Evolutionary conservation across 179 eudicot species (phyloP).

Genomic region (Heliamphora pulchella): DNA sequence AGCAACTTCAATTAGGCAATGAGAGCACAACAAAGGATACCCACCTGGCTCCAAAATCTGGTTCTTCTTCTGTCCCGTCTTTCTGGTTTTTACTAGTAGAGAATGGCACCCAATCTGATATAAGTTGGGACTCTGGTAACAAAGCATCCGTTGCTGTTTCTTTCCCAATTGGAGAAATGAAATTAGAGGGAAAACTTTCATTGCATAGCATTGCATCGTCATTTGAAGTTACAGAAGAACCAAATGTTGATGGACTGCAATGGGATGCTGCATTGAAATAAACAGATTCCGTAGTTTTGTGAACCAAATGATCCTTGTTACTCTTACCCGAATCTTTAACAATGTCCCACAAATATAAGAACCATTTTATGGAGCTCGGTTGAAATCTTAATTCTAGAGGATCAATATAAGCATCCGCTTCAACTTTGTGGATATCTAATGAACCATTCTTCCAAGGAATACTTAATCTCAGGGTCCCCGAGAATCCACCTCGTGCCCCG

Average conservation of each 20-base stretch:
- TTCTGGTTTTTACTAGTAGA: conserved; percentile 31
- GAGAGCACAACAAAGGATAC: conserved; percentile 9
- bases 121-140: conserved; percentile 60
- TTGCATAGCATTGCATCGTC: conserved; percentile 24
- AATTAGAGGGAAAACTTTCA: conserved; percentile 26
- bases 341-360: conserved; percentile 46
- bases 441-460: conserved; percentile 93
- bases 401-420: conserved; percentile 62
- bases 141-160: conserved; percentile 35
- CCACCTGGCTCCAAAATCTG: conserved; percentile 90
- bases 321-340: conserved; percentile 34
- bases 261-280: conserved; percentile 27
- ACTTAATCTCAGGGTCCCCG: conserved; percentile 61
- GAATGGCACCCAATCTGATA: conserved; percentile 81
- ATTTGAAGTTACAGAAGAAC: conserved; percentile 25
- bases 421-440: conserved; percentile 72
- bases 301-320: conserved; percentile 18
- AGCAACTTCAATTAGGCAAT: not conserved
- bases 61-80: conserved; percentile 42
- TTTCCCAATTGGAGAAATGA: conserved; percentile 25
- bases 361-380: conserved; percentile 59
- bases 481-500: conserved; percentile 67
- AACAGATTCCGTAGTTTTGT: conserved; percentile 24
- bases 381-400: conserved; percentile 55
- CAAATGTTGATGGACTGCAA: conserved; percentile 20